Evolutionary conservation across 1,139 yeast genomes (phyloP).

Genomic region (Pichia sp.): DNA sequence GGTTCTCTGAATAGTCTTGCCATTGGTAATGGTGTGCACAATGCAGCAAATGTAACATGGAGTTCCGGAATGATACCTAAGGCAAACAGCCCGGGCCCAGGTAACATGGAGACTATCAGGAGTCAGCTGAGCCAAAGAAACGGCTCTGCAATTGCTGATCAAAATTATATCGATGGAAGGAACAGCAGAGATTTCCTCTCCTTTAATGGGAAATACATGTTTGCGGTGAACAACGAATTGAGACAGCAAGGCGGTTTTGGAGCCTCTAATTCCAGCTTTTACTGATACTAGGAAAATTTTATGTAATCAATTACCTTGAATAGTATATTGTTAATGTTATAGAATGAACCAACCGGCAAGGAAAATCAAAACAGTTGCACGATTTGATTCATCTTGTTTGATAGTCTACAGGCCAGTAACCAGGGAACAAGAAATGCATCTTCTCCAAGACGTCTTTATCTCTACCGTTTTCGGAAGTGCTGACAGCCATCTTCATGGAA

Average conservation of each 20-base stretch:
- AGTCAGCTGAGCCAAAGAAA: neutral
- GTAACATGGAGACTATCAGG: neutral
- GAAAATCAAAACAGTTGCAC: neutral
- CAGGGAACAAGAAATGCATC: conserved; percentile 88
- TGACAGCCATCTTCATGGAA: conserved; percentile 73
- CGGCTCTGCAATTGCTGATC: neutral
- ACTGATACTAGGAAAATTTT: neutral
- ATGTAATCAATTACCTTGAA: neutral
- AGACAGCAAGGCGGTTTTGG: neutral
- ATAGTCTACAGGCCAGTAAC: conserved; percentile 60
- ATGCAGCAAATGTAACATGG: conserved; percentile 7
- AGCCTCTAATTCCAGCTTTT: conserved; percentile 1
- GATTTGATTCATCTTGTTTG: conserved; percentile 3
- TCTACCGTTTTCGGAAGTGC: conserved; percentile 75
- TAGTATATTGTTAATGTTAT: neutral
- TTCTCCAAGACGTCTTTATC: conserved; percentile 69
- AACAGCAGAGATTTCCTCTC: conserved; percentile 4
- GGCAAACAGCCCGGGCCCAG: neutral
- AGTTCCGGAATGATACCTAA: conserved; percentile 3
- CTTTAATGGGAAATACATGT: conserved; percentile 12
- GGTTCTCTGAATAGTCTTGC: conserved; percentile 12
- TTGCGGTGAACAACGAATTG: conserved; percentile 8
- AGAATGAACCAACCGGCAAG: neutral
- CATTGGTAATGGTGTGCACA: neutral
- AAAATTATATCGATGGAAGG: neutral